Conservation (phyloP, 2,329 filamentous ascomycete species). For the Aspergillus persii region DNA sequence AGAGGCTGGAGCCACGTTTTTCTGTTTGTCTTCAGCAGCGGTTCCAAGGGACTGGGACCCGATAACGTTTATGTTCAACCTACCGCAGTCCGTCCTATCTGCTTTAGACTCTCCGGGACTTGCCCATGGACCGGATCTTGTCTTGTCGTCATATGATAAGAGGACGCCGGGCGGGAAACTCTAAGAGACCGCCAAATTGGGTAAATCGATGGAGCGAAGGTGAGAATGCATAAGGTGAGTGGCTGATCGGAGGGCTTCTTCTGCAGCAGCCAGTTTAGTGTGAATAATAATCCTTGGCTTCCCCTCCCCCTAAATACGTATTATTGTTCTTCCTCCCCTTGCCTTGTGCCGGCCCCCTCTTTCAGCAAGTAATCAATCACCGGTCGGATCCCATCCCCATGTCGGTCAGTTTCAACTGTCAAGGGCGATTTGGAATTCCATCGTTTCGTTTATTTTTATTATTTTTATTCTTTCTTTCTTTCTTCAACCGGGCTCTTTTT, state of each 20-base stretch:
- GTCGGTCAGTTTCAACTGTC: neutral
- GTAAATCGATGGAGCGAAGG: neutral
- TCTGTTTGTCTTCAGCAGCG: constrained; percentile 4
- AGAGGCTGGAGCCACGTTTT: constrained; percentile 6
- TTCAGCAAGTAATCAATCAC: neutral
- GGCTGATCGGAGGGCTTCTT: neutral
- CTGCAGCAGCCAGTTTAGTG: neutral
- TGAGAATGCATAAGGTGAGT: neutral
- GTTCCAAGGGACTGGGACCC: constrained; percentile 3
- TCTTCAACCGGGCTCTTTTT: no score
- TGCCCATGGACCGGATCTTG: neutral
- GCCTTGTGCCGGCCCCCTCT: neutral
- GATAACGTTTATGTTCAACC: constrained; percentile 1
- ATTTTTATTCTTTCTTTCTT: no score
- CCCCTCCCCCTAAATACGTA: neutral
- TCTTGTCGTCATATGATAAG: constrained; percentile 11
- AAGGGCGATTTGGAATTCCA: neutral
- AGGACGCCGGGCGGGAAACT: constrained; percentile 3
- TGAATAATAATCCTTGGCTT: neutral
- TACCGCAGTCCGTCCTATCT: neutral
- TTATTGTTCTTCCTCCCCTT: neutral
- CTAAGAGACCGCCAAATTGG: neutral
- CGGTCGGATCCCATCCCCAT: neutral
- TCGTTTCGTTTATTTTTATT: neutral
- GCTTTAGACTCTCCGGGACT: neutral